phyloP scores from a whole-genome alignment of 2,329 filamentous ascomycete species.

The Microsporum ferrugineum region DNA sequence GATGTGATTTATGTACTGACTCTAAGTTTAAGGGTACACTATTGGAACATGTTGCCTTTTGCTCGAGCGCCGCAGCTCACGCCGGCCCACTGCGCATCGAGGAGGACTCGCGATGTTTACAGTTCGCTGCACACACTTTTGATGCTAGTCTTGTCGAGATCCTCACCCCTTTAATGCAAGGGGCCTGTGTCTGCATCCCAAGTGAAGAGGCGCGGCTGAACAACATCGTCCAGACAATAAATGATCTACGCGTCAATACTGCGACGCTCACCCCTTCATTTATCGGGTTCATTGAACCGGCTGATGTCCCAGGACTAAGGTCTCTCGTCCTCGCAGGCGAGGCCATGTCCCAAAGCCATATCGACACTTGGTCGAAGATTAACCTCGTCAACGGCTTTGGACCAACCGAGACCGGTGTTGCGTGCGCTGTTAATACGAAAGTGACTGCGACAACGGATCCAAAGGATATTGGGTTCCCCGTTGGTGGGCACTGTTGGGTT shows the following conservation, averaged over 20 bases:
- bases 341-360: conserved; percentile 37
- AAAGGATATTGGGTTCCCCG: conserved; percentile 27
- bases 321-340: conserved; percentile 37
- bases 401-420: conserved; percentile 33
- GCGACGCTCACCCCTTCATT: conserved; percentile 51
- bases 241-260: conserved; percentile 42
- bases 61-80: conserved; percentile 45
- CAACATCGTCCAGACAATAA: conserved; percentile 41
- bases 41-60: conserved; percentile 49
- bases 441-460: conserved; percentile 23
- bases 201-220: conserved; percentile 39
- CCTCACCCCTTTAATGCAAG: conserved; percentile 43
- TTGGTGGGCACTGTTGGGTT: conserved; percentile 29
- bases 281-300: conserved; percentile 37
- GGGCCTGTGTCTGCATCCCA: conserved; percentile 50
- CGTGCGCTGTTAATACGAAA: conserved; percentile 25
- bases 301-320: conserved; percentile 34
- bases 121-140: conserved; percentile 46
- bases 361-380: conserved; percentile 29
- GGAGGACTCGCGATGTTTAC: conserved; percentile 44
- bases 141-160: conserved; percentile 46
- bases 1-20: background rate
- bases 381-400: conserved; percentile 35
- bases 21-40: conserved; percentile 43
- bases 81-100: conserved; percentile 40